These are phyloP conservation scores for Beta lomatogona DNA, from an alignment of 179 eudicot species.

Conservation along the genomic window DNA sequence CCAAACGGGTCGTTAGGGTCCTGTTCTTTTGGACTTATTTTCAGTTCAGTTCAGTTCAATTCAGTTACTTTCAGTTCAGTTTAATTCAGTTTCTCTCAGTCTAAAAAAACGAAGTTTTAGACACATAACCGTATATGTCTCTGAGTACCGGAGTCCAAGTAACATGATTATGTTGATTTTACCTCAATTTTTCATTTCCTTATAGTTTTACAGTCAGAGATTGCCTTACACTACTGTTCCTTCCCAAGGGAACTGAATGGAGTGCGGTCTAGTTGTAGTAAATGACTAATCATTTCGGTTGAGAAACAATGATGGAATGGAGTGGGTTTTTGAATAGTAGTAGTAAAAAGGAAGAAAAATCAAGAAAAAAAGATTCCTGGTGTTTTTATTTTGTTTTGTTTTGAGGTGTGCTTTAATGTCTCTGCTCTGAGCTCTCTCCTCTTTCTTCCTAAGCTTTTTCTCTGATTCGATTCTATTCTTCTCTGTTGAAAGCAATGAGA, in stretches of 20 bases:
- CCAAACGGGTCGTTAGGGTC: too few relatives aligned
- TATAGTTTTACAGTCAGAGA: background rate
- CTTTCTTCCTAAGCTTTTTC: conserved; percentile 13
- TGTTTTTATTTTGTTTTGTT: background rate
- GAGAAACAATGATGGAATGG: conserved; percentile 38
- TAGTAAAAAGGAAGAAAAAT: too few relatives aligned
- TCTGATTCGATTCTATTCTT: conserved; percentile 33
- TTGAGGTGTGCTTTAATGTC: background rate
- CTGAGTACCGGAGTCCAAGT: too few relatives aligned
- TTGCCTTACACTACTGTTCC: conserved; percentile 31
- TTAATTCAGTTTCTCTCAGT: too few relatives aligned
- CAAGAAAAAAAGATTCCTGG: conserved; percentile 38
- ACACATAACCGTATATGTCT: too few relatives aligned
- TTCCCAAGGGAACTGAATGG: conserved; percentile 40
- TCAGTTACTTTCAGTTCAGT: too few relatives aligned
- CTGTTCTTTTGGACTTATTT: too few relatives aligned
- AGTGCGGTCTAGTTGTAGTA: conserved; percentile 40
- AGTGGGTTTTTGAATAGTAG: conserved; percentile 18
- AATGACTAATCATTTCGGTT: conserved; percentile 41
- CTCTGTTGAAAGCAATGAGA: conserved; percentile 31
- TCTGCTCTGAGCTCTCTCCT: background rate
- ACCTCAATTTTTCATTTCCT: background rate
- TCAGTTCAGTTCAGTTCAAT: too few relatives aligned
- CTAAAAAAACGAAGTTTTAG: too few relatives aligned
- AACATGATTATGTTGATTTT: background rate